Conservation (phyloP, 2,329 filamentous ascomycete species). For the Ophiostoma tasmaniense region DNA sequence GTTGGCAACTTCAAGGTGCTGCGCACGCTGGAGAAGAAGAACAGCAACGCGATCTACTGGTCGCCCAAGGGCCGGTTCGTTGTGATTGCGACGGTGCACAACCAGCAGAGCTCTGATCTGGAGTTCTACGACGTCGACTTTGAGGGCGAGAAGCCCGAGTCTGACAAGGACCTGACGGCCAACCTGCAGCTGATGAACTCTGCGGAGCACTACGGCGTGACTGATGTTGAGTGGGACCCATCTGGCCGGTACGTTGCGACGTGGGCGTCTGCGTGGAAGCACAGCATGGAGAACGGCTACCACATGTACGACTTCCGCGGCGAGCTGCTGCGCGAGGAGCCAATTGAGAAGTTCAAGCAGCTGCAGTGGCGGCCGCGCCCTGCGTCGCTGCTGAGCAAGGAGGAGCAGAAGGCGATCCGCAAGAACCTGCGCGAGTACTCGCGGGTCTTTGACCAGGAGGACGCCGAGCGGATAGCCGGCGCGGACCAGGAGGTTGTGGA, state of each 20-base stretch:
- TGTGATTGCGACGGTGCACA: slow-evolving; percentile 85
- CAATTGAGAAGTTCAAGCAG: slow-evolving; percentile 96
- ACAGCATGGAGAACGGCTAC: slow-evolving; percentile 99
- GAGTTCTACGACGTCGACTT: slow-evolving; percentile 98
- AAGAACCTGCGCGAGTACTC: slow-evolving; percentile 98
- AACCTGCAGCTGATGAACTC: slow-evolving; percentile 94
- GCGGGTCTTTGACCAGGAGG: slow-evolving; percentile 89
- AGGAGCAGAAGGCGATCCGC: slow-evolving; percentile 95
- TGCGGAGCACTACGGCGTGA: slow-evolving; percentile 93
- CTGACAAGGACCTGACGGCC: slow-evolving; percentile 86
- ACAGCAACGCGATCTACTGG: slow-evolving; percentile 99
- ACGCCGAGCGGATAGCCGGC: slow-evolving; percentile 84
- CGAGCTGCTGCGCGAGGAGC: slow-evolving; percentile 78
- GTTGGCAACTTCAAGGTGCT: slow-evolving; percentile 95
- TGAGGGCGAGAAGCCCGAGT: slow-evolving; percentile 90
- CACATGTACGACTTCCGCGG: slow-evolving; percentile 97
- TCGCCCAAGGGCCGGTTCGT: slow-evolving; percentile 92
- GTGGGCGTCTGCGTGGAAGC: slow-evolving; percentile 92
- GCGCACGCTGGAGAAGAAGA: slow-evolving; percentile 95
- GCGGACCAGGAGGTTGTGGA: slow-evolving; percentile 93
- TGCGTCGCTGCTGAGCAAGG: slow-evolving; percentile 81
- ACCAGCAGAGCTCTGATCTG: slow-evolving; percentile 86
- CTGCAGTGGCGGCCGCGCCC: slow-evolving; percentile 90
- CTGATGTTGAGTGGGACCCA: slow-evolving; percentile 96
- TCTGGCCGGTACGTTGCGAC: slow-evolving; percentile 90